phyloP scores from a whole-genome alignment of 345 rosid species.

The Xanthoceras sorbifolium region DNA sequence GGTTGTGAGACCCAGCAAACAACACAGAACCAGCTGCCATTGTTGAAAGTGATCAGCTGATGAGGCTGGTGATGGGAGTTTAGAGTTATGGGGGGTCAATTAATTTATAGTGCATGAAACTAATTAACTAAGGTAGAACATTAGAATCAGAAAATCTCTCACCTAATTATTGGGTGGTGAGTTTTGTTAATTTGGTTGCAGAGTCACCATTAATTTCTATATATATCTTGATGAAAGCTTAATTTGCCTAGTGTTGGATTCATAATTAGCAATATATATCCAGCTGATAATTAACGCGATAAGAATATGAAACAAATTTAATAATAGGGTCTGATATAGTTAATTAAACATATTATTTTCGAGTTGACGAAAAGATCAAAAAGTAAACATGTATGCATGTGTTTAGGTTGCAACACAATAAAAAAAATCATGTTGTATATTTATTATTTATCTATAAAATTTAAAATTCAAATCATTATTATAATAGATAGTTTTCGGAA shows the following conservation, averaged over 20 bases:
- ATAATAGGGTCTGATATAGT: no score
- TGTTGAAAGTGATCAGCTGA: background rate
- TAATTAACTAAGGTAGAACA: conserved; percentile 24
- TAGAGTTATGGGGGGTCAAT: background rate
- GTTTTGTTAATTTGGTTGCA: conserved; percentile 65
- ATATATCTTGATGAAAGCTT: background rate
- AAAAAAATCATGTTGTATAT: no score
- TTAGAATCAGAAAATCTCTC: conserved; percentile 25
- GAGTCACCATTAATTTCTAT: conserved; percentile 65
- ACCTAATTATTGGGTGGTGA: conserved; percentile 43
- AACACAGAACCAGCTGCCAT: conserved; percentile 97
- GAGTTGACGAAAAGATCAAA: no score
- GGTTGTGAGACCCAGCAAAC: conserved; percentile 98
- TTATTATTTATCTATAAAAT: no score
- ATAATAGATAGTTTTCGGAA: no score
- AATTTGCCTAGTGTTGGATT: background rate
- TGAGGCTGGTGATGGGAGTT: conserved; percentile 5
- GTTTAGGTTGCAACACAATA: no score
- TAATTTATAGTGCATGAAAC: conserved; percentile 31
- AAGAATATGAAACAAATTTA: no score
- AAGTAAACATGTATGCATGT: no score
- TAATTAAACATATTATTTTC: no score
- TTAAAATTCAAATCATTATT: no score
- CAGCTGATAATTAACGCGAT: no score
- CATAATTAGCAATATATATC: no score